Base-by-base conservation (phyloP, 805 yeast species). In the Zygotorulaspora sp. region DNA sequence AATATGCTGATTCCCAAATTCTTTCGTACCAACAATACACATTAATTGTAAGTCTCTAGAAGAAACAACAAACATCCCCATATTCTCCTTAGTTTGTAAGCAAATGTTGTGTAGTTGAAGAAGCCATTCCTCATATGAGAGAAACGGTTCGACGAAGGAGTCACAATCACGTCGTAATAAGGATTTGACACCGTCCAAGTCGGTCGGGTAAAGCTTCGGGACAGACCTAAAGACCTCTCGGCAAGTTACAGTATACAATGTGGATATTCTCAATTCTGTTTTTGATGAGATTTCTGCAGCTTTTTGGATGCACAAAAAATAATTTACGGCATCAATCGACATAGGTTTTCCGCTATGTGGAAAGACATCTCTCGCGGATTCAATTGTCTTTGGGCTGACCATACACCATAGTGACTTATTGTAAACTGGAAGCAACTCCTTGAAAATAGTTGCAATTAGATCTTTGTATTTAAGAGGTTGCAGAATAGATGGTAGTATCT, bases 371-470 rank as follows among this genome's bases (percentile, higher is more conserved):
- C 32, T 14, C 10, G 40, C 35, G 6, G 35, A 28, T 5, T 22
- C 35, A 18, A 35, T 28, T 16, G 38, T 42, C 35, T 32, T 45
- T 11, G 42, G 33, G 16, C 44, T 13, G 4, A 37, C 36, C 9
- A 31, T 32, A 22, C 37, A 37, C 52, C 52, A 48, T 19, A 34
- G 37, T 6, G 46, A 40, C 23, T 42, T 46, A 29, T 31, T 37
- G 25, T 48, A 44, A 16, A 44, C 38, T 17, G 52, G 52, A 11
- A 44, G 27, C 35, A 45, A 36, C 25, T 48, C 48, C 26, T 47
- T 44, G 36, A 48, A 48, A 6, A 48, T 27, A 15, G 45, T 48
- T 6, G 41, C 14, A 17, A 48, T 36, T 11, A 48, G 30, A 14
- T 40, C 44, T 10, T 34, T 33, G 12, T 33, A 32, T 15, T 37